Evolutionary conservation across 2,329 filamentous ascomycete species (phyloP).

Genomic region (Aspergillus pseudoviridinutans): DNA sequence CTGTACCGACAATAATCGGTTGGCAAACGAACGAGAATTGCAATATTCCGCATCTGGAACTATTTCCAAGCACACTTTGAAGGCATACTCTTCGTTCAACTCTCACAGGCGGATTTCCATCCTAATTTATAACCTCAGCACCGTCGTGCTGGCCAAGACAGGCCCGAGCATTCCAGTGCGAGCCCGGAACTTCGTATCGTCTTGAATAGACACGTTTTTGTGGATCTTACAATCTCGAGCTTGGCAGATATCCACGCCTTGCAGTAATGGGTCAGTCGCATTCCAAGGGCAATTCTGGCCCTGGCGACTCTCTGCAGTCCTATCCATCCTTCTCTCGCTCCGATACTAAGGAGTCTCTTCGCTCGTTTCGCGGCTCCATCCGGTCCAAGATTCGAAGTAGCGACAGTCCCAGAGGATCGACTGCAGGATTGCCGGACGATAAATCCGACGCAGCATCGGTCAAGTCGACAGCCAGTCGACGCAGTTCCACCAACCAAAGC

Average conservation of each 20-base stretch:
- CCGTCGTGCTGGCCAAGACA: conserved; percentile 22
- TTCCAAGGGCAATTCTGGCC: conserved; percentile 53
- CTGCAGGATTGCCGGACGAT: conserved; percentile 60
- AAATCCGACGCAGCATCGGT: conserved; percentile 72
- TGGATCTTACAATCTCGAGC: conserved; percentile 22
- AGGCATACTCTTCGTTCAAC: background rate
- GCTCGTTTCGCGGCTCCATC: conserved; percentile 75
- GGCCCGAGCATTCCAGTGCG: conserved; percentile 24
- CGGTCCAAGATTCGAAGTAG: conserved; percentile 73
- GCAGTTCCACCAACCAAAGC: conserved; percentile 26
- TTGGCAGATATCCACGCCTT: conserved; percentile 31
- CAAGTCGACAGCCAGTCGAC: conserved; percentile 60
- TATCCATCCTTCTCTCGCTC: conserved; percentile 90
- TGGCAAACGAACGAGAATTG: background rate
- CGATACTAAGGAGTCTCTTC: conserved; percentile 87
- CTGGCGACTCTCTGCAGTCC: conserved; percentile 65
- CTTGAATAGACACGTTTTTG: conserved; percentile 20
- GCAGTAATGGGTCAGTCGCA: conserved; percentile 49
- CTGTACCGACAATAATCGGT: background rate
- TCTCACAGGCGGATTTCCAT: conserved; percentile 3
- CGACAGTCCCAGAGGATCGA: conserved; percentile 78
- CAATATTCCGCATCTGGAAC: background rate
- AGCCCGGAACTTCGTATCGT: conserved; percentile 19
- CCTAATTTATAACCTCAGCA: conserved; percentile 18
- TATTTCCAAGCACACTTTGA: background rate